Conservation (phyloP, 1,139 yeast genomes). For the Insectozyma bohioensis region DNA sequence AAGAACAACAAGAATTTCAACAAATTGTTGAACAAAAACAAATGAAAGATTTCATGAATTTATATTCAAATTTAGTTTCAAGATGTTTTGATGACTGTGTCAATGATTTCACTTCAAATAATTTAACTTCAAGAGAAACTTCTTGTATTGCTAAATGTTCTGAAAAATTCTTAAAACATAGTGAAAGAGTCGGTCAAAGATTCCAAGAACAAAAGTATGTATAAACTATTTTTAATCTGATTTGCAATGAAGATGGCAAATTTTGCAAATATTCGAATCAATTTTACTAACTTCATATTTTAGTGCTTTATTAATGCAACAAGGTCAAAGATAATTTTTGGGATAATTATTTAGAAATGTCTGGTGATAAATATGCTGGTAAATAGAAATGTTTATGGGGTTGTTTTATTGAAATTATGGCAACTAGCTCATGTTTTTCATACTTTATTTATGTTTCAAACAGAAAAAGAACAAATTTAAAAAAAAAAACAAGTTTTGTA, state of each 20-base stretch:
- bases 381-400: too few species aligned
- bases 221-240: too few species aligned
- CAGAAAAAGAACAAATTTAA: too few species aligned
- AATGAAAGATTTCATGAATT: constrained; percentile 98
- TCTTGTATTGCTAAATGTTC: constrained; percentile 88
- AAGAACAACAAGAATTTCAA: constrained; percentile 96
- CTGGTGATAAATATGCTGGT: too few species aligned
- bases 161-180: constrained; percentile 96
- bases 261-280: neutral
- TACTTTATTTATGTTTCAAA: too few species aligned
- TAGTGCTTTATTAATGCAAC: constrained; percentile 52
- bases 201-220: constrained; percentile 91
- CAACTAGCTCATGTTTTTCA: too few species aligned
- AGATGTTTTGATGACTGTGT: constrained; percentile 98
- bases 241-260: neutral
- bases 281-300: constrained; percentile 24
- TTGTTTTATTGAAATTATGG: too few species aligned
- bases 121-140: constrained; percentile 80
- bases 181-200: constrained; percentile 97
- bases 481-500: too few species aligned
- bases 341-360: too few species aligned
- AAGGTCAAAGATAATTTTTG: constrained; percentile 19
- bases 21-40: constrained; percentile 95
- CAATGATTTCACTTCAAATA: constrained; percentile 93
- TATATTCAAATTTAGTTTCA: constrained; percentile 90